These are phyloP conservation scores for Penicillium subrubescens DNA, from an alignment of 495 filamentous ascomycete genomes.

Conservation along the genomic window DNA sequence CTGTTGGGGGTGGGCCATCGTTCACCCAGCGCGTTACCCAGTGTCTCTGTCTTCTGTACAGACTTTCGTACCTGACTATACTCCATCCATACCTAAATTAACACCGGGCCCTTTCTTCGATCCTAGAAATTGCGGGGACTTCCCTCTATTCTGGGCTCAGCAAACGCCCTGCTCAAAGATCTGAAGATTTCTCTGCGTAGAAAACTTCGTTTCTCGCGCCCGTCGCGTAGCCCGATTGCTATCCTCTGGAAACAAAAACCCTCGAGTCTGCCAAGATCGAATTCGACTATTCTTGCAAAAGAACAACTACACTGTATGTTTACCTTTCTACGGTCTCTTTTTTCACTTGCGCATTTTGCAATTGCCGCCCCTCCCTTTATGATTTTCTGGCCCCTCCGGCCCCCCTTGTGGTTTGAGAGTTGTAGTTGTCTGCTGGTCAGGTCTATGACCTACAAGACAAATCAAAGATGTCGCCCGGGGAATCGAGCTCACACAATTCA, in stretches of 20 bases:
- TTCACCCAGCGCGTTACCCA: conserved; percentile 3
- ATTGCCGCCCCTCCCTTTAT: conserved; percentile 12
- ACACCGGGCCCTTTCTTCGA: conserved; percentile 5
- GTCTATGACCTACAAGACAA: conserved; percentile 21
- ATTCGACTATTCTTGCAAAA: neutral
- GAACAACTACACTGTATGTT: conserved; percentile 22
- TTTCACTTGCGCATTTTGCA: conserved; percentile 5
- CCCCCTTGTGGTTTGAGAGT: conserved; percentile 16
- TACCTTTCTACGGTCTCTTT: conserved; percentile 11
- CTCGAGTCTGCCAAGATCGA: conserved; percentile 13
- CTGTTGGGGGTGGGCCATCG: conserved; percentile 11
- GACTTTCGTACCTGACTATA: conserved; percentile 2
- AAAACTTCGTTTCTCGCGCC: conserved; percentile 20
- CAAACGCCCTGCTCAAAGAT: conserved; percentile 16
- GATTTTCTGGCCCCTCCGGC: conserved; percentile 15
- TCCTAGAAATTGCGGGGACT: conserved; percentile 25
- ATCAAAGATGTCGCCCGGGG: conserved; percentile 24
- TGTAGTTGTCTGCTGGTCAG: conserved; percentile 17
- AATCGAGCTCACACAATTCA: conserved; percentile 27
- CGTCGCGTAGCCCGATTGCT: conserved; percentile 15
- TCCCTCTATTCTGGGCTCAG: conserved; percentile 8
- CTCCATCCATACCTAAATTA: conserved; percentile 4
- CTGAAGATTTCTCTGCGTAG: conserved; percentile 15
- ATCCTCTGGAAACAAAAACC: conserved; percentile 16
- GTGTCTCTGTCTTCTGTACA: neutral